Conservation (phyloP, 2,329 filamentous ascomycete genomes). For the Colletotrichum sansevieriae region DNA sequence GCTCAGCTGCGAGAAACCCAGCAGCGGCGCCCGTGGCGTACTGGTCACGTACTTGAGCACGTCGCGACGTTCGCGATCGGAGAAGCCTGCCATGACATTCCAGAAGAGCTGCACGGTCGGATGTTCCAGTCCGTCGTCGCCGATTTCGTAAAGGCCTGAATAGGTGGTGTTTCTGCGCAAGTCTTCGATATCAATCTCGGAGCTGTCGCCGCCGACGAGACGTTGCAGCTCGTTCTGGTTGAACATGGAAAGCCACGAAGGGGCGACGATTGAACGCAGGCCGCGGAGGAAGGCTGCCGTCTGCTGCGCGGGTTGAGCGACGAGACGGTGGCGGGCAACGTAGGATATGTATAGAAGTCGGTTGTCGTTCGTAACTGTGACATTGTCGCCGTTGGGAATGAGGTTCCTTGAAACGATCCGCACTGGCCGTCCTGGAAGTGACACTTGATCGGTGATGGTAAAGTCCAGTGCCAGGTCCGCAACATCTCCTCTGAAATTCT, state of each 20-base stretch:
- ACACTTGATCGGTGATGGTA: slow-evolving; percentile 82
- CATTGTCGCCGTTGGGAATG: slow-evolving; percentile 80
- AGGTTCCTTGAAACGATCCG: slow-evolving; percentile 81
- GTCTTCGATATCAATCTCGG: slow-evolving; percentile 88
- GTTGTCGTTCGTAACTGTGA: slow-evolving; percentile 90
- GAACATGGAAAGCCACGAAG: slow-evolving; percentile 97
- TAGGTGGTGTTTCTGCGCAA: slow-evolving; percentile 87
- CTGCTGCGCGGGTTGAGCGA: slow-evolving; percentile 83
- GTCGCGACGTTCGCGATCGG: slow-evolving; percentile 82
- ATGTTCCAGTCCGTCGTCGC: slow-evolving; percentile 90
- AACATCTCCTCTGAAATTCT: slow-evolving; percentile 87
- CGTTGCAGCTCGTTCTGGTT: slow-evolving; percentile 96
- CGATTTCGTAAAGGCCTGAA: slow-evolving; percentile 87
- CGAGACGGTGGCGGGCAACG: slow-evolving; percentile 87
- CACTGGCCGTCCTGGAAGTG: slow-evolving; percentile 58
- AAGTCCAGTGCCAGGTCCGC: slow-evolving; percentile 88
- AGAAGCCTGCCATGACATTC: slow-evolving; percentile 84
- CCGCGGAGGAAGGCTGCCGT: slow-evolving; percentile 90
- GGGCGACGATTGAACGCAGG: slow-evolving; percentile 88
- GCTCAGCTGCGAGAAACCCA: slow-evolving; percentile 88
- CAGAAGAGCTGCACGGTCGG: slow-evolving; percentile 90
- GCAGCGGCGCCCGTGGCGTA: slow-evolving; percentile 87
- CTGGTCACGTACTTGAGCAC: slow-evolving; percentile 97
- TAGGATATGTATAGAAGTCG: slow-evolving; percentile 94
- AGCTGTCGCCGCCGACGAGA: slow-evolving; percentile 88